Percentiles rank a stretch among this genome's conserved stretches.
Conservation (phyloP, 2,329 filamentous ascomycete species). For the Pezicula carpinea region DNA sequence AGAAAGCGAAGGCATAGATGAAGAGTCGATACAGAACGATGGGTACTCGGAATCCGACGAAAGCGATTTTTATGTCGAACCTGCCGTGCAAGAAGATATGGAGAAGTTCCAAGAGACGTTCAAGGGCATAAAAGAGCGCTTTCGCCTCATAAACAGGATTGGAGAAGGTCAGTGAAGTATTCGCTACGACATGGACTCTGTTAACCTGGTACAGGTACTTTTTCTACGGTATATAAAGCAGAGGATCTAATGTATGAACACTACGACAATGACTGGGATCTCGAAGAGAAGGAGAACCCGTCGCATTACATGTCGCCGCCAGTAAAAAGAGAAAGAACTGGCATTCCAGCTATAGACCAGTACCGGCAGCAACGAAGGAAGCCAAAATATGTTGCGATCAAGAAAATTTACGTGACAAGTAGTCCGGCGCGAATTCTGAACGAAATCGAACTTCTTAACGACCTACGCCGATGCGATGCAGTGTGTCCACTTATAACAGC, state of each 20-base stretch:
- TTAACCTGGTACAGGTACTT: constrained; percentile 63
- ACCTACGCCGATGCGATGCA: constrained; percentile 74
- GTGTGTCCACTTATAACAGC: constrained; percentile 96
- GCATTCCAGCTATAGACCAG: constrained; percentile 26
- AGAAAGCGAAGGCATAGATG: constrained; percentile 17
- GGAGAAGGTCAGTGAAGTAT: constrained; percentile 67
- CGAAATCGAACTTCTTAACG: constrained; percentile 88
- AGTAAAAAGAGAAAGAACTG: constrained; percentile 46
- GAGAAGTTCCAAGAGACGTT: constrained; percentile 77
- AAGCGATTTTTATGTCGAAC: constrained; percentile 57
- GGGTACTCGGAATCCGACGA: constrained; percentile 49
- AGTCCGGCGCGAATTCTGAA: constrained; percentile 92
- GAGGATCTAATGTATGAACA: constrained; percentile 83
- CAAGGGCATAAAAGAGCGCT: constrained; percentile 76
- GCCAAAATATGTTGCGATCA: constrained; percentile 87
- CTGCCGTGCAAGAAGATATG: constrained; percentile 78
- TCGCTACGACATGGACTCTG: not conserved
- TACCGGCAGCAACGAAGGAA: constrained; percentile 37
- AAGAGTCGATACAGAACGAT: constrained; percentile 30
- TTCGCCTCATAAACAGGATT: constrained; percentile 91
- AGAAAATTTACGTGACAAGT: constrained; percentile 99
- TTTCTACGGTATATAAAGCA: constrained; percentile 98
- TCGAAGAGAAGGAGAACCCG: constrained; percentile 54
- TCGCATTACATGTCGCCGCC: constrained; percentile 68
- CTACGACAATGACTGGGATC: constrained; percentile 85